Evolutionary conservation across 768 basidiomycete species (phyloP).

Genomic region (Russula virescens): DNA sequence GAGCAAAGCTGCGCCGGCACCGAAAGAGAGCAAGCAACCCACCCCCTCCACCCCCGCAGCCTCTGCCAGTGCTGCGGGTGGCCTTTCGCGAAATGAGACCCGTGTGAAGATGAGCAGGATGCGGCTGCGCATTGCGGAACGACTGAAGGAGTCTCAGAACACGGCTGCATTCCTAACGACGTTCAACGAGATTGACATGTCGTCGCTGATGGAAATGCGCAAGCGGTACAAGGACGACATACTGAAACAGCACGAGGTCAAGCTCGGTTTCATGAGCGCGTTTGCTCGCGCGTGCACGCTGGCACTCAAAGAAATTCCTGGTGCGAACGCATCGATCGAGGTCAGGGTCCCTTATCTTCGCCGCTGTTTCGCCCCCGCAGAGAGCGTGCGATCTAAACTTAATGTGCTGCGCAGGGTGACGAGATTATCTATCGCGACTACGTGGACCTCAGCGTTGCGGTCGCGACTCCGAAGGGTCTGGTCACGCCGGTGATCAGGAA

Average conservation of each 20-base stretch:
- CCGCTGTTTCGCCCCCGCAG: conserved; percentile 29
- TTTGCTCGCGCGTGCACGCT: conserved; percentile 84
- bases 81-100: conserved; percentile 71
- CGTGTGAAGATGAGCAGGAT: conserved; percentile 99
- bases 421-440: conserved; percentile 90
- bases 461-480: conserved; percentile 94
- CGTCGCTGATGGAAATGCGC: conserved; percentile 84
- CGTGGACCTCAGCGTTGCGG: conserved; percentile 92
- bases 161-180: conserved; percentile 94
- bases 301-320: conserved; percentile 86
- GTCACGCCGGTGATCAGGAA: conserved; percentile 96
- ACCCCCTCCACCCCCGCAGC: conserved; percentile 18
- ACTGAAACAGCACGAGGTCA: conserved; percentile 88
- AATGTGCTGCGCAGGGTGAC: conserved; percentile 43
- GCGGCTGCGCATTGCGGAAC: conserved; percentile 94
- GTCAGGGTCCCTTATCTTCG: conserved; percentile 16
- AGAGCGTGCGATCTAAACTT: neutral
- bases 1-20: conserved; percentile 28
- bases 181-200: conserved; percentile 99
- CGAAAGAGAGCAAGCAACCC: conserved; percentile 26
- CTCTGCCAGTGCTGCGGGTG: conserved; percentile 33
- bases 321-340: conserved; percentile 92
- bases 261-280: conserved; percentile 97
- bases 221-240: conserved; percentile 89
- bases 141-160: conserved; percentile 97